phyloP scores from a whole-genome alignment of 768 basidiomycete genomes.

The Termitomyces heimii region DNA sequence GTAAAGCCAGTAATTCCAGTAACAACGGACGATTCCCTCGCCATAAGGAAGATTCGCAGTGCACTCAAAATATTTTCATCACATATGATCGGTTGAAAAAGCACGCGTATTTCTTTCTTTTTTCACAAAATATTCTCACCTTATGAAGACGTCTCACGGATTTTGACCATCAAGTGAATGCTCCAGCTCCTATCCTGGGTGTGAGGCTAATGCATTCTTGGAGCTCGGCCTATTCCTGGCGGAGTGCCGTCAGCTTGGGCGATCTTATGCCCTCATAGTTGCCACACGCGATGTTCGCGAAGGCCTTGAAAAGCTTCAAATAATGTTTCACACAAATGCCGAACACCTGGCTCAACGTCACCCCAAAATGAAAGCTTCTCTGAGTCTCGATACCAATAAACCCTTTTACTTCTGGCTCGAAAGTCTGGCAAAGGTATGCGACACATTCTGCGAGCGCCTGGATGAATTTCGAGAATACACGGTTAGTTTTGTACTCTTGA shows the following conservation, averaged over 20 bases:
- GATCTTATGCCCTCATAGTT: slow-evolving; percentile 15
- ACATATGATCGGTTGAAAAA: background rate
- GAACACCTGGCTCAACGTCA: background rate
- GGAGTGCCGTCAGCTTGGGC: slow-evolving; percentile 13
- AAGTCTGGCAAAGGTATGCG: slow-evolving; percentile 7
- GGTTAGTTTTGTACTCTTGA: slow-evolving; percentile 8
- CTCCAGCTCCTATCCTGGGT: background rate
- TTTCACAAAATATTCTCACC: background rate
- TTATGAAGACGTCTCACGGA: background rate
- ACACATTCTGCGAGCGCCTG: slow-evolving; percentile 10
- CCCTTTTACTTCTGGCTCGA: slow-evolving; percentile 6
- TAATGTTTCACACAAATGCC: slow-evolving; percentile 10
- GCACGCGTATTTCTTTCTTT: background rate
- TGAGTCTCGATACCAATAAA: background rate
- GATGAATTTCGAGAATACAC: slow-evolving; percentile 16
- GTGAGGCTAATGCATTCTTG: background rate
- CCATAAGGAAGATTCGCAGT: background rate
- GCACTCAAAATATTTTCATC: background rate
- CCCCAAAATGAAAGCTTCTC: background rate
- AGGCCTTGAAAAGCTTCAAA: slow-evolving; percentile 8
- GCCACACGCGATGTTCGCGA: slow-evolving; percentile 9
- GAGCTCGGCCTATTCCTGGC: slow-evolving; percentile 10
- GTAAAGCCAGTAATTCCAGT: background rate
- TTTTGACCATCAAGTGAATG: background rate
- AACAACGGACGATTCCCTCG: background rate